Conservation (phyloP, 2,329 filamentous ascomycete species). For the Teratosphaeria viscida region DNA sequence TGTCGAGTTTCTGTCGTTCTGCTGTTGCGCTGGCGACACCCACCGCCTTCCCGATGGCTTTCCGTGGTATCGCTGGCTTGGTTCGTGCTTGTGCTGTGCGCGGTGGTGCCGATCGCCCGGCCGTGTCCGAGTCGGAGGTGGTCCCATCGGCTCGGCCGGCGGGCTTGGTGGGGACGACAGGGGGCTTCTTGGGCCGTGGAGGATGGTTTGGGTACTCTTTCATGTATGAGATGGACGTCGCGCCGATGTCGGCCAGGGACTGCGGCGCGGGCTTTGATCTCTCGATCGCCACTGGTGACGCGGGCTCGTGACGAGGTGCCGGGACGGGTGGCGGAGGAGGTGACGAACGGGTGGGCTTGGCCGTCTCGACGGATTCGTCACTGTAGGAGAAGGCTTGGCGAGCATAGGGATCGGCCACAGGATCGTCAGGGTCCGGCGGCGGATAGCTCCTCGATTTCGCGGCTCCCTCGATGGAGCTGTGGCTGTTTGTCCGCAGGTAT, state of each 20-base stretch:
- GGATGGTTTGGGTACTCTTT: constrained; percentile 39
- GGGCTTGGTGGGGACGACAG: constrained; percentile 15
- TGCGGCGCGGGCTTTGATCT: constrained; percentile 6
- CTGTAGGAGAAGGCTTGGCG: constrained; percentile 17
- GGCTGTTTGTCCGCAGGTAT: constrained; percentile 12
- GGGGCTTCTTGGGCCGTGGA: constrained; percentile 21
- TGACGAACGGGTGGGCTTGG: constrained; percentile 10
- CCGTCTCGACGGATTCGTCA: constrained; percentile 18
- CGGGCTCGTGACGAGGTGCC: constrained; percentile 2
- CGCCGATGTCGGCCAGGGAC: constrained; percentile 11
- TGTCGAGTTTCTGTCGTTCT: constrained; percentile 24
- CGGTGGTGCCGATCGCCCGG: constrained; percentile 9
- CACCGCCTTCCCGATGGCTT: constrained; percentile 22
- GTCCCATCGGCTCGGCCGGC: constrained; percentile 4
- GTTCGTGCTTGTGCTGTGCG: constrained; percentile 15
- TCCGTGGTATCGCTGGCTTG: constrained; percentile 23
- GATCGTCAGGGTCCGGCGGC: constrained; percentile 24
- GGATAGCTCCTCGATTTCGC: constrained; percentile 9
- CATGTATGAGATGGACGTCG: constrained; percentile 30
- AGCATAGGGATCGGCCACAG: constrained; percentile 15
- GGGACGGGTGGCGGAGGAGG: constrained; percentile 18
- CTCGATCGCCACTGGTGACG: constrained; percentile 4
- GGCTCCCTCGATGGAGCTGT: constrained; percentile 9
- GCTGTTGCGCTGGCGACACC: constrained; percentile 24
- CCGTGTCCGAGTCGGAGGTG: constrained; percentile 13